A percentile compares a stretch with the other conserved stretches of the same genome.
Conservation (phyloP, 768 basidiomycete species). For the Naematelia aurantialba region DNA sequence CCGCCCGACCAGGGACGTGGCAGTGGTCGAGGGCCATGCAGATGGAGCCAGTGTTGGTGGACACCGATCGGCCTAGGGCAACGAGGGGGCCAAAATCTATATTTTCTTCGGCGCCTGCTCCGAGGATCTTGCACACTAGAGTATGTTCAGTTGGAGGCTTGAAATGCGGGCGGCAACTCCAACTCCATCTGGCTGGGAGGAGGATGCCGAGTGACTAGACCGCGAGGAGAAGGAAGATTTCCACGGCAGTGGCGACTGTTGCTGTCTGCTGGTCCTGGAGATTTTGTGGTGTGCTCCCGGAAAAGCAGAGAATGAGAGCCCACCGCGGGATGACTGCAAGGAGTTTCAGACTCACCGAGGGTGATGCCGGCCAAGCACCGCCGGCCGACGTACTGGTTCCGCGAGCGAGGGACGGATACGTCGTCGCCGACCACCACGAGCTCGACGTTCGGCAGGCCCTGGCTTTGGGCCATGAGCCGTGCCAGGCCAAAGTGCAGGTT, state of each 20-base stretch:
- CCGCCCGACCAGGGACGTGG: slow-evolving; percentile 78
- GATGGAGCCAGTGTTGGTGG: slow-evolving; percentile 70
- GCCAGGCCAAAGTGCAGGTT: slow-evolving; percentile 88
- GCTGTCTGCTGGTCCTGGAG: too few relatives aligned
- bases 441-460: slow-evolving; percentile 63
- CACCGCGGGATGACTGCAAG: background rate
- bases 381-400: slow-evolving; percentile 80
- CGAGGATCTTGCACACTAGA: slow-evolving; percentile 80
- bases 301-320: slow-evolving; percentile 56
- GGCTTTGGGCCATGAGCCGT: slow-evolving; percentile 70
- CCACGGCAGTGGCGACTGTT: too few relatives aligned
- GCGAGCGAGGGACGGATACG: slow-evolving; percentile 74
- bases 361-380: slow-evolving; percentile 53
- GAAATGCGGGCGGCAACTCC: too few relatives aligned
- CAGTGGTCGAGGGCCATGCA: slow-evolving; percentile 86
- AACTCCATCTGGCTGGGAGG: too few relatives aligned
- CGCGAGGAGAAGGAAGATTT: background rate
- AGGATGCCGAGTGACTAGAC: background rate
- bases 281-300: too few relatives aligned
- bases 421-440: slow-evolving; percentile 86
- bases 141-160: slow-evolving; percentile 72
- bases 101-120: slow-evolving; percentile 69
- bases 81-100: slow-evolving; percentile 68
- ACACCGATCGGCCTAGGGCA: slow-evolving; percentile 62
- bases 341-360: slow-evolving; percentile 26